These are phyloP conservation scores for Polytrichum commune DNA, from an alignment of 225 moss, liverwort and hornwort genomes.

Conservation along the genomic window DNA sequence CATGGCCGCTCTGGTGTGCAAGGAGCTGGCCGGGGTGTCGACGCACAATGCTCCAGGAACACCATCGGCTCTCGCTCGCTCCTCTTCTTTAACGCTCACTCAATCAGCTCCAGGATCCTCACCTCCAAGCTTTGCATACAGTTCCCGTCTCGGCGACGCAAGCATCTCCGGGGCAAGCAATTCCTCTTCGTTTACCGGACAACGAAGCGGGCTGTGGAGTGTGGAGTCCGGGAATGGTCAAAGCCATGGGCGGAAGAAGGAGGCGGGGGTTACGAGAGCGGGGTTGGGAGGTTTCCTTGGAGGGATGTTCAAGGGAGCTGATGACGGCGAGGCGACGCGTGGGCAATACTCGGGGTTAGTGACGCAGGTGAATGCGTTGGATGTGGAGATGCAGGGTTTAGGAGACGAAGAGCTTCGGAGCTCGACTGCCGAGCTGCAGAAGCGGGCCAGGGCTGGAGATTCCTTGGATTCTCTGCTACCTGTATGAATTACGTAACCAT, in stretches of 20 bases:
- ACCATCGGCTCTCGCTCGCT: slow-evolving; percentile 28
- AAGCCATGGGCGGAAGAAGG: slow-evolving; percentile 35
- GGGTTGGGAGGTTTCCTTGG: slow-evolving; percentile 76
- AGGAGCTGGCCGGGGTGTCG: slow-evolving; percentile 63
- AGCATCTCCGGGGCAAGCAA: slow-evolving; percentile 26
- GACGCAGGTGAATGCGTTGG: slow-evolving; percentile 58
- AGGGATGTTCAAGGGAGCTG: slow-evolving; percentile 77
- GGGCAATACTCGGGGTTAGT: slow-evolving; percentile 59
- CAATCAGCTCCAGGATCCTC: slow-evolving; percentile 42
- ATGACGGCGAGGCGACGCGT: slow-evolving; percentile 77
- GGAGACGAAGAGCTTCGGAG: slow-evolving; percentile 68
- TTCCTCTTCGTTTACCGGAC: slow-evolving; percentile 35
- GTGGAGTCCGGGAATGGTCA: slow-evolving; percentile 17
- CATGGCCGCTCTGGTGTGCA: slow-evolving; percentile 65
- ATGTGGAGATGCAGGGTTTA: slow-evolving; percentile 49
- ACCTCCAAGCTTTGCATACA: slow-evolving; percentile 28
- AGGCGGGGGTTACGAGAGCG: slow-evolving; percentile 39
- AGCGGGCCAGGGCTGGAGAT: slow-evolving; percentile 58
- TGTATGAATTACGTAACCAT: slow-evolving; percentile 25
- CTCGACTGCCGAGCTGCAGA: slow-evolving; percentile 46
- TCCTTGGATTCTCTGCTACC: slow-evolving; percentile 66
- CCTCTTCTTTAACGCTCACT: slow-evolving; percentile 35
- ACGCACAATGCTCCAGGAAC: slow-evolving; percentile 38
- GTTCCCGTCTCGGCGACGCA: slow-evolving; percentile 36
- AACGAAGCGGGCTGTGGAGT: slow-evolving; percentile 36